Percentiles rank a stretch among this genome's conserved stretches.
phyloP scores from a whole-genome alignment of 1,284 basidiomycete genomes.

The Sanghuangporus sanghuang region DNA sequence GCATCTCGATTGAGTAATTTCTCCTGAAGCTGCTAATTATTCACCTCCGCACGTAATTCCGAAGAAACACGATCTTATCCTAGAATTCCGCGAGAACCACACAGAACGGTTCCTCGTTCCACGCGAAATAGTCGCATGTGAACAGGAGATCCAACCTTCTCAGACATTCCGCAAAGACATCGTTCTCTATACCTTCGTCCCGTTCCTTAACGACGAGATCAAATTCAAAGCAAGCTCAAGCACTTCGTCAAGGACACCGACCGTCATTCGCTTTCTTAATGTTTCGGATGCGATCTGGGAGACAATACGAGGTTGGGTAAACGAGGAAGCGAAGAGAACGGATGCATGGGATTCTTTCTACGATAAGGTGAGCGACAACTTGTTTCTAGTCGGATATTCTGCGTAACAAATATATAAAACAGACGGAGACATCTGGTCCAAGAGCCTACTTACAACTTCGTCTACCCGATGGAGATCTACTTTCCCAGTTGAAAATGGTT shows the following conservation, averaged over 20 bases:
- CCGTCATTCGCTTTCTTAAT: slow-evolving; percentile 1
- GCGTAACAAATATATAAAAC: slow-evolving; percentile 8
- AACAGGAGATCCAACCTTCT: slow-evolving; percentile 23
- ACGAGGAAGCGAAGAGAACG: slow-evolving; percentile 8
- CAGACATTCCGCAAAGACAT: slow-evolving; percentile 6
- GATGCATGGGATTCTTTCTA: slow-evolving; percentile 7
- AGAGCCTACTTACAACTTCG: slow-evolving; percentile 53
- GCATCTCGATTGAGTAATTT: background rate
- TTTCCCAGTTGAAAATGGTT: slow-evolving; percentile 56
- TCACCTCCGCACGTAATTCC: slow-evolving; percentile 16
- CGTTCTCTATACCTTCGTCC: slow-evolving; percentile 12
- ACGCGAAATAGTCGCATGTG: slow-evolving; percentile 46
- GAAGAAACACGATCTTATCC: slow-evolving; percentile 58
- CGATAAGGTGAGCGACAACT: slow-evolving; percentile 6
- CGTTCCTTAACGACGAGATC: slow-evolving; percentile 2
- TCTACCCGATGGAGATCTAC: slow-evolving; percentile 47
- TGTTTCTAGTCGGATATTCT: background rate
- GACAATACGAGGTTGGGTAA: slow-evolving; percentile 10
- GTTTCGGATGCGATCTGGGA: slow-evolving; percentile 4
- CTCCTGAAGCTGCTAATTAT: background rate
- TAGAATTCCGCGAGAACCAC: slow-evolving; percentile 61
- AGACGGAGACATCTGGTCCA: slow-evolving; percentile 28
- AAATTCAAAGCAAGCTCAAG: background rate
- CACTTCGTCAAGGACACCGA: background rate
- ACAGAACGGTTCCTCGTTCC: slow-evolving; percentile 62